phyloP scores from a whole-genome alignment of 78 protist genomes.

The Dictyostelium intermedium region DNA sequence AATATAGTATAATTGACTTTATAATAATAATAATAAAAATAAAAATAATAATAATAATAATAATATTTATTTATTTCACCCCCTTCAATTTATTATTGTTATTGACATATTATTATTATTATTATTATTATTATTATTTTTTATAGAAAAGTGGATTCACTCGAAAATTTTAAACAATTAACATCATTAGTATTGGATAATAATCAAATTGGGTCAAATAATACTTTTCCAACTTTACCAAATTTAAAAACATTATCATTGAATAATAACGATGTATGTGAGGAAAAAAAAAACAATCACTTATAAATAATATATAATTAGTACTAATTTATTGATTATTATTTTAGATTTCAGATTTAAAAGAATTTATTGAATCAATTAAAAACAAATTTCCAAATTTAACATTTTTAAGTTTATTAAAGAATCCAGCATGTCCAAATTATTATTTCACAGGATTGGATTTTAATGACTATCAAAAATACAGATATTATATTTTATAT shows the following conservation, averaged over 20 bases:
- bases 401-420: conserved; percentile 77
- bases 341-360: conserved; percentile 60
- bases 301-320: too few relatives aligned
- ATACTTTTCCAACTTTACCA: conserved; percentile 59
- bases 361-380: conserved; percentile 72
- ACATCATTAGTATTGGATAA: conserved; percentile 68
- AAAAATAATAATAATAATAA: too few relatives aligned
- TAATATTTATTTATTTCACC: too few relatives aligned
- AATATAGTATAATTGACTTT: too few relatives aligned
- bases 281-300: too few relatives aligned
- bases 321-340: neutral
- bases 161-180: conserved; percentile 50
- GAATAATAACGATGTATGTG: conserved; percentile 78
- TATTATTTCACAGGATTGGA: conserved; percentile 61
- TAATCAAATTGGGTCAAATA: conserved; percentile 41
- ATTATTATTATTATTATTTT: neutral
- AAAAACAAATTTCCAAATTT: conserved; percentile 77
- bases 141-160: conserved; percentile 40
- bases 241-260: conserved; percentile 69
- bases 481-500: conserved; percentile 68
- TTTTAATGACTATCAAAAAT: conserved; percentile 73
- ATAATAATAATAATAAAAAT: too few relatives aligned
- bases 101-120: neutral
- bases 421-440: conserved; percentile 84
- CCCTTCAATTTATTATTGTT: too few relatives aligned